Evolutionary conservation across 345 rosid species (phyloP), one percentile per base, ranked within the genome.

Genomic region (Sonneratia alba): DNA sequence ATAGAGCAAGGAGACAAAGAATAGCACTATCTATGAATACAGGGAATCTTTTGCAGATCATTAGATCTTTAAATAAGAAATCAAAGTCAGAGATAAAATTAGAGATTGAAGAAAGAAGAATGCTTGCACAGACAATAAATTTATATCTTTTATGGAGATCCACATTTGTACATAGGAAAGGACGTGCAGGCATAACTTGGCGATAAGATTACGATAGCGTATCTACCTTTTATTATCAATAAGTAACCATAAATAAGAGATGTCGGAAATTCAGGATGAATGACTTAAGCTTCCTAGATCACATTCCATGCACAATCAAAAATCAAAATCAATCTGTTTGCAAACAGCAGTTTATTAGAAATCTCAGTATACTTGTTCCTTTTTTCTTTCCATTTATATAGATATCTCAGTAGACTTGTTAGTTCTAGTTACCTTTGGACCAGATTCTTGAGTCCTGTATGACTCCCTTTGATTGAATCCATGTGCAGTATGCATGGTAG

Each of bases 381-480:
- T 9, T 42, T 42, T 42, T 42, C 6, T 27, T 27, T 27, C 32
- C 32, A 27, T 27, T 27, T 27, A 27, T 27, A 27, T 59, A 62
- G 12, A 24, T 27, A 45, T 45, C 36, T 12, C 18, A 2, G 2
- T 22, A 3, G 24, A 3, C 15, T 68, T 2, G 32, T 14, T 37
- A 32, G 0, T 37, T 59, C 14, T 11, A 51, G 68, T 72, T 89
- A 95, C 99, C 98, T 92, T 78, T 95, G 99, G 70, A 92, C 80
- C 43, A 95, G 96, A 80, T 85, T 89, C 79, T 95, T 90, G 72
- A 95, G 96, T 36, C 99, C 97, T 15, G 92, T 85, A 73, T 95
- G 99, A 77, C 87, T 95, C 78, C 99, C 99, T 92, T 77, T 95
- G 66, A 95, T 89, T 67, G 99, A 92, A 79, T 95, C 99, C 99